A percentile compares a stretch with the other conserved stretches of the same genome.
phyloP scores from a whole-genome alignment of 495 filamentous ascomycete genomes.

The Amorphotheca resinae region DNA sequence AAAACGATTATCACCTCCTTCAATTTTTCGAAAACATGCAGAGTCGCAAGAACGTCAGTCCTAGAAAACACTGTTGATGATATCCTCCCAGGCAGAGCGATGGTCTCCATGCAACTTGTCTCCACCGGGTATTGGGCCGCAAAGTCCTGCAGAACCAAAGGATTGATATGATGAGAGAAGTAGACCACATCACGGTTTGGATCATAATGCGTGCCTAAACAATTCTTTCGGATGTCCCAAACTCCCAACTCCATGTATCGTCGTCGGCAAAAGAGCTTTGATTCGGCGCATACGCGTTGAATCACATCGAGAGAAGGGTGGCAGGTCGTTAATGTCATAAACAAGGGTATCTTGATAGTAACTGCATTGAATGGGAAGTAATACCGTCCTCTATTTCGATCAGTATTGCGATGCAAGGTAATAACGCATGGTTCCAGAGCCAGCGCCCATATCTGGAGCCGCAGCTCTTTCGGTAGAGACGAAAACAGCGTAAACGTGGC shows the following conservation, averaged over 20 bases:
- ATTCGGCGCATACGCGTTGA: background rate
- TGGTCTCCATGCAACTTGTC: background rate
- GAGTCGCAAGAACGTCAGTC: background rate
- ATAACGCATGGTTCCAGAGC: background rate
- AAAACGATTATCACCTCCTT: background rate
- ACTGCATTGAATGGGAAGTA: background rate
- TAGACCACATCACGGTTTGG: background rate
- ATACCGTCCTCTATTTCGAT: background rate
- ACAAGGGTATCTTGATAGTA: background rate
- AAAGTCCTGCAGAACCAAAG: background rate
- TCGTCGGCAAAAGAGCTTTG: background rate
- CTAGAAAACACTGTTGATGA: background rate
- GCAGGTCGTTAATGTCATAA: background rate
- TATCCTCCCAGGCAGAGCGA: background rate
- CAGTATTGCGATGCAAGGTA: background rate
- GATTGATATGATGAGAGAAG: background rate
- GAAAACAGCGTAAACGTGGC: background rate
- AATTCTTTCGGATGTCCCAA: background rate
- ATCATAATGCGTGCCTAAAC: background rate
- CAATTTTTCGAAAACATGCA: background rate
- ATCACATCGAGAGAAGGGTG: background rate
- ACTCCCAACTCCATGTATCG: conserved; percentile 1
- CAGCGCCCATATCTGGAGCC: background rate
- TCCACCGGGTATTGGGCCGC: background rate
- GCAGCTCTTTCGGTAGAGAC: background rate